Percentiles rank a stretch among this genome's conserved stretches.
Evolutionary conservation across 2,329 filamentous ascomycete species (phyloP).

Genomic region (Graphilbum ipis-grandicollis): DNA sequence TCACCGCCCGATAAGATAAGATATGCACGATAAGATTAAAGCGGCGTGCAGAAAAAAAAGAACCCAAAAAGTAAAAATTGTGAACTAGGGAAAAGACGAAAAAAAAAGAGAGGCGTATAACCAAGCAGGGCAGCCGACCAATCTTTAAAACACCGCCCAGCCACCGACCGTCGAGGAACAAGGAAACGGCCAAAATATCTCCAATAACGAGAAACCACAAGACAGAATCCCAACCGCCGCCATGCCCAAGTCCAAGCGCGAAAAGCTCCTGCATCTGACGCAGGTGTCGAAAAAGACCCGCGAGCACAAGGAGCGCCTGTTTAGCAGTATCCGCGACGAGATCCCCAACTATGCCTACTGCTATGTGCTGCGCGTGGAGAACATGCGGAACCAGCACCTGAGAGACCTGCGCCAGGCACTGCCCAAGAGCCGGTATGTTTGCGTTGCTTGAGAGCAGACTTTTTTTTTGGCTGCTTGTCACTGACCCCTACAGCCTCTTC

Average conservation of each 20-base stretch:
- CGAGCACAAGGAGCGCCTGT: conserved; percentile 82
- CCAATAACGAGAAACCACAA: background rate
- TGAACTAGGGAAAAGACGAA: background rate
- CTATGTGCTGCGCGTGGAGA: conserved; percentile 86
- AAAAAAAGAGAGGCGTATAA: too few species aligned
- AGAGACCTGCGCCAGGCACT: conserved; percentile 81
- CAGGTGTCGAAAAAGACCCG: conserved; percentile 84
- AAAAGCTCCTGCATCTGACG: conserved; percentile 75
- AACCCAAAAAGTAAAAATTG: background rate
- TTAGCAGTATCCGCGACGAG: conserved; percentile 71
- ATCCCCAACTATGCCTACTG: conserved; percentile 76
- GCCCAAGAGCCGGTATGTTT: conserved; percentile 57
- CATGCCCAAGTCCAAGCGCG: conserved; percentile 96
- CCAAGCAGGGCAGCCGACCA: too few species aligned
- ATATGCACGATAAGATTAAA: too few species aligned
- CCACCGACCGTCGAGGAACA: too few species aligned
- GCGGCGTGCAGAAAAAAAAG: too few species aligned
- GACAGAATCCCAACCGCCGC: conserved; percentile 10
- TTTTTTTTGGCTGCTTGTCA: conserved; percentile 2
- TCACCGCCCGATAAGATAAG: conserved; percentile 10
- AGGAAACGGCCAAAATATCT: conserved; percentile 3
- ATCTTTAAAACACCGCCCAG: too few species aligned
- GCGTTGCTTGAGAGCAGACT: background rate
- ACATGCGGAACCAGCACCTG: conserved; percentile 95
- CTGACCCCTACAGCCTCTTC: conserved; percentile 45